Conservation (phyloP, 169 alveolate genomes). For the Plasmodium adleri region DNA sequence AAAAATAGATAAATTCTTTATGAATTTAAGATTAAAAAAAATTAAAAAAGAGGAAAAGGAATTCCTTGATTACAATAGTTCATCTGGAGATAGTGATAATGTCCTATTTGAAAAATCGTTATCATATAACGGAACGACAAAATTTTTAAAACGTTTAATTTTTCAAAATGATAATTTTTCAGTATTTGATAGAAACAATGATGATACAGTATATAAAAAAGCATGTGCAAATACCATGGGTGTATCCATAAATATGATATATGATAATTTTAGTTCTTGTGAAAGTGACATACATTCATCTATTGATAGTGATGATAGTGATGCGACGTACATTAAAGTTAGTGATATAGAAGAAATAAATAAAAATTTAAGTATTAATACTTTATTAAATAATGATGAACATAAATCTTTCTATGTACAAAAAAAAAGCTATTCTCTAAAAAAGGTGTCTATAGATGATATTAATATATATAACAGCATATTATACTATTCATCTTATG, state of each 20-base stretch:
- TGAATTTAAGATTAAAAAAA: constrained; percentile 59
- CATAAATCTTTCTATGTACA: constrained; percentile 61
- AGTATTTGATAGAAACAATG: constrained; percentile 16
- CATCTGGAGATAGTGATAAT: constrained; percentile 67
- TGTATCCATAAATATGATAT: constrained; percentile 14
- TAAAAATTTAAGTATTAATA: constrained; percentile 48
- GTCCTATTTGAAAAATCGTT: constrained; percentile 44
- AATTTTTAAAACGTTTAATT: constrained; percentile 8
- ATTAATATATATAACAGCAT: constrained; percentile 60
- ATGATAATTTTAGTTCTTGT: constrained; percentile 59
- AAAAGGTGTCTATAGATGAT: constrained; percentile 70
- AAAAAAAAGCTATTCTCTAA: constrained; percentile 47
- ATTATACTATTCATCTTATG: constrained; percentile 68
- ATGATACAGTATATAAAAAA: neutral
- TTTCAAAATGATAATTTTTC: constrained; percentile 34
- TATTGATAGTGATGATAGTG: constrained; percentile 70
- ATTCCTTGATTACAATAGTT: constrained; percentile 51
- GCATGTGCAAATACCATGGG: constrained; percentile 7
- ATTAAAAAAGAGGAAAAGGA: constrained; percentile 45
- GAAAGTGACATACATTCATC: constrained; percentile 58
- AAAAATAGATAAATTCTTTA: constrained; percentile 55
- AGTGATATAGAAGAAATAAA: constrained; percentile 62
- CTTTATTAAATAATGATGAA: constrained; percentile 34
- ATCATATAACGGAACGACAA: constrained; percentile 10
- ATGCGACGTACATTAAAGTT: constrained; percentile 48